Percentiles rank a stretch among this genome's conserved stretches.
phyloP scores from a whole-genome alignment of 202 grass and related monocot species.

The Schoenoplectus tabernaemontani region DNA sequence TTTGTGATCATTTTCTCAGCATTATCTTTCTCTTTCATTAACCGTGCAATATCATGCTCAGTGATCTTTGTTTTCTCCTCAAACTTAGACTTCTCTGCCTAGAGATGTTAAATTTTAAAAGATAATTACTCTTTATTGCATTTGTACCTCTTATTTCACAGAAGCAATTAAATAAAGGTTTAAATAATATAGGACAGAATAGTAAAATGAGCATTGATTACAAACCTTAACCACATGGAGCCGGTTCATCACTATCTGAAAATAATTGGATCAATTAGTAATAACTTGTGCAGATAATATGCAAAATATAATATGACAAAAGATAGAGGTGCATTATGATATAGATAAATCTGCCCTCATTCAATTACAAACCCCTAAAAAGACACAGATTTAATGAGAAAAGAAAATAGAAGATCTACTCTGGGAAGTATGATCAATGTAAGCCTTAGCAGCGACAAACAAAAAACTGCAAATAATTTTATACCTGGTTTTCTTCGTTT shows the following conservation, averaged over 20 bases:
- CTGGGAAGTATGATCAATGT: neutral
- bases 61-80: slow-evolving; percentile 59
- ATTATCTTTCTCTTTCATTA: slow-evolving; percentile 57
- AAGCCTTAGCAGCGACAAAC: neutral
- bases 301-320: neutral
- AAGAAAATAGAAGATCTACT: neutral
- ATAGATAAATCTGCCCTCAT: neutral
- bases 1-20: slow-evolving; percentile 37
- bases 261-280: slow-evolving; percentile 4
- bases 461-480: neutral
- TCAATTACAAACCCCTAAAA: neutral
- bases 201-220: neutral
- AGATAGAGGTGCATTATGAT: neutral
- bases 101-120: slow-evolving; percentile 17
- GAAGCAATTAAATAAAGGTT: neutral
- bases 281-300: neutral
- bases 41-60: slow-evolving; percentile 45
- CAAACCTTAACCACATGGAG: slow-evolving; percentile 60
- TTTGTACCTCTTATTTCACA: slow-evolving; percentile 15
- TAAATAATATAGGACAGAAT: neutral
- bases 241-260: slow-evolving; percentile 57
- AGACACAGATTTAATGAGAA: neutral
- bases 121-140: slow-evolving; percentile 1
- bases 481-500: slow-evolving; percentile 89
- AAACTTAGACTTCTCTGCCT: slow-evolving; percentile 63